Conservation (phyloP, 1,139 yeast genomes). For the Wickerhamomyces sp. region DNA sequence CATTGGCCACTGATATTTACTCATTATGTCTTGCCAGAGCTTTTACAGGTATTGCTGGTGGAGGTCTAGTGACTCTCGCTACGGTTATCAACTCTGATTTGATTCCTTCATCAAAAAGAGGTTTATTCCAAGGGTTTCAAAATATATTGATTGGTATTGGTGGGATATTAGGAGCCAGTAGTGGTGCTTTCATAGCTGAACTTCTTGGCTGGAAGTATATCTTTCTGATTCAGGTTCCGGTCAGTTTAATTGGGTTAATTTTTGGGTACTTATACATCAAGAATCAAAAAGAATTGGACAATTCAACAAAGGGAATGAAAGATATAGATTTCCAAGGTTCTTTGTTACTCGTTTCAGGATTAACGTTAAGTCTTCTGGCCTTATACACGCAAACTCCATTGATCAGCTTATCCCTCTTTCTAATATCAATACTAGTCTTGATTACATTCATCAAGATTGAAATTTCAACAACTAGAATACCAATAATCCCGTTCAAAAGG, state of each 20-base stretch:
- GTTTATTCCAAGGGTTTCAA: constrained; percentile 54
- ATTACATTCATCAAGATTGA: constrained; percentile 22
- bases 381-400: constrained; percentile 10
- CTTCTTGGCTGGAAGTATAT: constrained; percentile 69
- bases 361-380: constrained; percentile 29
- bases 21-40: constrained; percentile 52
- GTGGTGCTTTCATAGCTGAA: constrained; percentile 66
- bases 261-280: constrained; percentile 33
- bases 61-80: constrained; percentile 49
- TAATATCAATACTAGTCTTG: constrained; percentile 1
- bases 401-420: background rate
- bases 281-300: constrained; percentile 18
- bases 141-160: constrained; percentile 59
- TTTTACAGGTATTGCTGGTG: constrained; percentile 56
- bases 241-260: constrained; percentile 41
- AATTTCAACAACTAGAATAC: constrained; percentile 29
- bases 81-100: constrained; percentile 50
- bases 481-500: constrained; percentile 34
- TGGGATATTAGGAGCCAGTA: constrained; percentile 57
- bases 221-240: constrained; percentile 53
- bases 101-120: constrained; percentile 49
- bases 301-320: constrained; percentile 30
- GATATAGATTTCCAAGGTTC: constrained; percentile 70
- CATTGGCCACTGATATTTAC: constrained; percentile 33
- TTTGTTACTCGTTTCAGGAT: constrained; percentile 40